phyloP scores from a whole-genome alignment of 129 eudicot species.

The Helianthus tuberosus region DNA sequence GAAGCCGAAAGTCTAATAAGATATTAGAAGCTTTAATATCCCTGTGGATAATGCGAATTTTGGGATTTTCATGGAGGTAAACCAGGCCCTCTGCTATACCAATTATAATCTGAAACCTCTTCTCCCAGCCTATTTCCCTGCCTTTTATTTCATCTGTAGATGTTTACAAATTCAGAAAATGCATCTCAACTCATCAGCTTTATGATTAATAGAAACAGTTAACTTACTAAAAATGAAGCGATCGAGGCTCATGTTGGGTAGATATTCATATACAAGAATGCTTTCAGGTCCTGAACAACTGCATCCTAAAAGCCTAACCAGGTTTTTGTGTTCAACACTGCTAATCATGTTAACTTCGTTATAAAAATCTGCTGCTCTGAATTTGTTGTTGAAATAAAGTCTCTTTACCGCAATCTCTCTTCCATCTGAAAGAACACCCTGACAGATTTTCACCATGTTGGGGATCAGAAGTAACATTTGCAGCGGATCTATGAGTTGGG shows the following conservation, averaged over 20 bases:
- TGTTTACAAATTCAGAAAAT: not conserved
- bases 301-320: conserved; percentile 83
- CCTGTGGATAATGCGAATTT: conserved; percentile 68
- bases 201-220: conserved; percentile 10
- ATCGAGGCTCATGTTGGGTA: conserved; percentile 80
- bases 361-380: conserved; percentile 86
- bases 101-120: conserved; percentile 59
- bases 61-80: conserved; percentile 87
- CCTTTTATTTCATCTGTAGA: conserved; percentile 62
- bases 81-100: conserved; percentile 84
- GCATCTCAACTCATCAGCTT: not conserved
- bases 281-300: conserved; percentile 85
- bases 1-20: conserved; percentile 69
- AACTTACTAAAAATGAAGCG: conserved; percentile 64
- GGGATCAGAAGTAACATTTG: no score
- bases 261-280: conserved; percentile 76
- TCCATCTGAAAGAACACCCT: conserved; percentile 86
- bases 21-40: conserved; percentile 87
- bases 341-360: conserved; percentile 82
- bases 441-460: conserved; percentile 17
- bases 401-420: conserved; percentile 95
- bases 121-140: conserved; percentile 74
- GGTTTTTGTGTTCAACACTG: conserved; percentile 75
- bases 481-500: no score
- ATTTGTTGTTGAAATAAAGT: conserved; percentile 79